phyloP scores from a whole-genome alignment of 2,329 filamentous ascomycete species.

The Arthrobotrys megalospora region DNA sequence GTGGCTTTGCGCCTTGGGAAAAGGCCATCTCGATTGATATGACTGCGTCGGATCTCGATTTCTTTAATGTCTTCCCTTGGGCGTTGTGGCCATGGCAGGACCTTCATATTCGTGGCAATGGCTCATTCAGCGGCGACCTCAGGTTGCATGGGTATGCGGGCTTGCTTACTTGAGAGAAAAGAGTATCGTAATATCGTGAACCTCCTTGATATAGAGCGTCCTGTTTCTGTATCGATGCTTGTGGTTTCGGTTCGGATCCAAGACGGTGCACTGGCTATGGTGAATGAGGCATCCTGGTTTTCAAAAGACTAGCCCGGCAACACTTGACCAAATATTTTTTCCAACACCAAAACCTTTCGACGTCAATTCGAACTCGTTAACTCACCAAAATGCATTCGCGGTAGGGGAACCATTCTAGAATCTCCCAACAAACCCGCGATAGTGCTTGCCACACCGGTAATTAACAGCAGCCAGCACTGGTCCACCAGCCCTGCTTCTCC shows the following conservation, averaged over 20 bases:
- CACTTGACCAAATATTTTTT: not conserved
- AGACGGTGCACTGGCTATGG: no score
- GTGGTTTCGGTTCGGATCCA: no score
- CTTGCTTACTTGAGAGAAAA: no score
- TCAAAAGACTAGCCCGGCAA: no score
- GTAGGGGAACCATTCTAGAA: not conserved
- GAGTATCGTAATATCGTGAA: no score
- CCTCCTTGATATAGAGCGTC: no score
- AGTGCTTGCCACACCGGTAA: not conserved
- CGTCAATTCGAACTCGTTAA: not conserved
- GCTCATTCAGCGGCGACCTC: no score
- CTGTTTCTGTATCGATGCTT: no score
- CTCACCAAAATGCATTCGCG: not conserved
- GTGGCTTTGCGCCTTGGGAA: conserved; percentile 67
- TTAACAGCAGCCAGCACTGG: not conserved
- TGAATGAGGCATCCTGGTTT: no score
- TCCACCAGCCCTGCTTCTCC: no score
- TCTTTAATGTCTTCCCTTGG: not conserved
- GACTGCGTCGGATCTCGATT: not conserved
- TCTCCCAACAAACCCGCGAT: not conserved
- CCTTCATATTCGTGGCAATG: no score
- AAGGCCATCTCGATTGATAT: conserved; percentile 65
- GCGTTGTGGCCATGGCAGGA: not conserved
- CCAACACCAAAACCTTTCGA: conserved; percentile 1
- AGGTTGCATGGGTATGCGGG: no score